Base-by-base conservation (phyloP, 2,329 filamentous ascomycete genomes). In the Cladosporium sp. region DNA sequence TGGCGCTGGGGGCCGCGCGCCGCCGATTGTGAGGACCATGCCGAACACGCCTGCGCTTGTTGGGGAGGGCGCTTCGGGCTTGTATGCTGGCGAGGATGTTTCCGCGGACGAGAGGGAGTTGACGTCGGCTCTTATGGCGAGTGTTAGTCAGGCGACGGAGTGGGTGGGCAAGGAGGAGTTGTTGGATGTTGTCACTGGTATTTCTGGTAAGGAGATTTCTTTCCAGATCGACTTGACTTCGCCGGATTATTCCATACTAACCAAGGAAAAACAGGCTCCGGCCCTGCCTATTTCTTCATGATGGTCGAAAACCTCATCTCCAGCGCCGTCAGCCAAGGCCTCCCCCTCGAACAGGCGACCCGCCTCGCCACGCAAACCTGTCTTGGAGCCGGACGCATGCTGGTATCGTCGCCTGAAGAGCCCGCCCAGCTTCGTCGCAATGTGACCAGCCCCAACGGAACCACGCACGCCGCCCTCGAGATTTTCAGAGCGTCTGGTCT, bases 361-460 rank as follows among this genome's bases (percentile, higher is more conserved):
- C 50, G 58, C 13, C 51, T 62, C 25, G 58, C 59, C 7, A 56
- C 53, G 9, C 59, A 62, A 50, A 62, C 59, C 11, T 62, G 59
- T 47, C 50, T 62, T 4, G 59, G 59, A 12, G 59, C 59, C 18
- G 59, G 59, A 3, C 58, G 57, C 52, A 62, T 62, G 59, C 50
- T 62, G 7, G 52, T 61, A 7, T 53, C 59, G 33, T 53, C 57
- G 7, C 49, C 56, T 1, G 59, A 61, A 12, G 33, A 54, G 18
- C 59, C 59, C 3, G 51, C 55, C 16, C 59, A 62, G 50, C 49
- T 62, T 5, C 51, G 60, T 22, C 59, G 60, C 46, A 62, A 62
- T 32, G 59, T 61, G 29, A 62, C 59, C n/a, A 61, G 59, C 33
- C 59, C 58, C 5, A 62, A 61, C 29, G 60, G 60, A 4, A 61